Evolutionary conservation across 176 grass and related monocot genomes (phyloP).

Genomic region (Eleusine coracana): DNA sequence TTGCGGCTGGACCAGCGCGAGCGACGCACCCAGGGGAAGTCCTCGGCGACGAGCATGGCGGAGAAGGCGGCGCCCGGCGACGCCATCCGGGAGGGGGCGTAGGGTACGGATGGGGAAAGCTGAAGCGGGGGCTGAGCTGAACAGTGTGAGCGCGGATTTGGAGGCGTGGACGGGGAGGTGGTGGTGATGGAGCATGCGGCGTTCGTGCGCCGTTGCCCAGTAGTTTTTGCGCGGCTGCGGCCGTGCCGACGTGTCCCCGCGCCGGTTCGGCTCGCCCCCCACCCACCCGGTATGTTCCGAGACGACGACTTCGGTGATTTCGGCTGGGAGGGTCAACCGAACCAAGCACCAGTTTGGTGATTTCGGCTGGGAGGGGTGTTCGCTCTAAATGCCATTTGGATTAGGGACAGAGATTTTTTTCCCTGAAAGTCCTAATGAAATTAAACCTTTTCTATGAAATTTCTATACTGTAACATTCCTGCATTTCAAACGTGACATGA

Average conservation of each 20-base stretch:
- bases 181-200: conserved; percentile 43
- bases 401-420: too few relatives aligned
- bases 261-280: conserved; percentile 11
- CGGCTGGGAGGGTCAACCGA: neutral
- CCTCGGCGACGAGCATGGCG: conserved; percentile 59
- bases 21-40: conserved; percentile 70
- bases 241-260: conserved; percentile 43
- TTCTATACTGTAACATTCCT: too few relatives aligned
- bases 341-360: too few relatives aligned
- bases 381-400: too few relatives aligned
- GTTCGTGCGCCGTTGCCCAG: conserved; percentile 48
- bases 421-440: too few relatives aligned
- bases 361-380: too few relatives aligned
- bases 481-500: too few relatives aligned
- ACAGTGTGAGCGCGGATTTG: neutral
- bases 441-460: too few relatives aligned
- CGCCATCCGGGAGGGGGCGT: conserved; percentile 25
- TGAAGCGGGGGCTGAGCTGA: neutral
- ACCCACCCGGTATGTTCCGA: neutral
- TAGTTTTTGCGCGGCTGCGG: conserved; percentile 61
- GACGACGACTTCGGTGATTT: conserved; percentile 4
- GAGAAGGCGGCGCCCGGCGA: conserved; percentile 46
- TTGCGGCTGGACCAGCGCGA: neutral
- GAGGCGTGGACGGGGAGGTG: conserved; percentile 4
- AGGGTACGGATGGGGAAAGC: neutral